phyloP scores from a whole-genome alignment of 1,139 yeast species.

The Zygosaccharomyces pseudobailii region DNA sequence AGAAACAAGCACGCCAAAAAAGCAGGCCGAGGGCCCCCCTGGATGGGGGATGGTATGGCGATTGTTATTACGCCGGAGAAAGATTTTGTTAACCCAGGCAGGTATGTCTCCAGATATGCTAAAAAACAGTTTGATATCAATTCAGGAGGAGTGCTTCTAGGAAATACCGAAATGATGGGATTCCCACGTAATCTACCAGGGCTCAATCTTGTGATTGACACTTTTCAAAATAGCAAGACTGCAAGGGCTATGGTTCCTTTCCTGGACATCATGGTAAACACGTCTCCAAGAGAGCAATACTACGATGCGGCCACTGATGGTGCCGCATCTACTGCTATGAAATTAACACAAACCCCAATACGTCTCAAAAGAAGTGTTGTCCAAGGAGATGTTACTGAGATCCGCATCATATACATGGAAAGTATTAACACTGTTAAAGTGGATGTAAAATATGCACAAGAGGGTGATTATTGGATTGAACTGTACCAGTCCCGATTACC shows the following conservation, averaged over 20 bases:
- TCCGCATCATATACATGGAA: slow-evolving; percentile 39
- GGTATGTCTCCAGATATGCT: slow-evolving; percentile 27
- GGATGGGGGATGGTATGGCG: slow-evolving; percentile 65
- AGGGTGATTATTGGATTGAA: slow-evolving; percentile 55
- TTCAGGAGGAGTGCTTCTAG: slow-evolving; percentile 27
- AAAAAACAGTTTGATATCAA: slow-evolving; percentile 27
- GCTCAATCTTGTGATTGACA: slow-evolving; percentile 29
- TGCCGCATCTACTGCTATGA: slow-evolving; percentile 18
- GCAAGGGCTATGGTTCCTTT: slow-evolving; percentile 20
- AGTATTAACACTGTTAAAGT: slow-evolving; percentile 56
- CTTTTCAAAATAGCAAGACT: slow-evolving; percentile 20
- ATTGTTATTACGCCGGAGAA: slow-evolving; percentile 43
- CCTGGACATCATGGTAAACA: slow-evolving; percentile 24
- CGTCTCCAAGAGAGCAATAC: slow-evolving; percentile 21
- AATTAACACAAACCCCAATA: slow-evolving; percentile 17
- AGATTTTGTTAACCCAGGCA: slow-evolving; percentile 24
- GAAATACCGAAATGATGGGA: slow-evolving; percentile 32
- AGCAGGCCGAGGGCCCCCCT: slow-evolving; percentile 77
- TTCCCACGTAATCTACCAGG: slow-evolving; percentile 34
- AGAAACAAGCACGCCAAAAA: slow-evolving; percentile 36
- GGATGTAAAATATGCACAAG: slow-evolving; percentile 47
- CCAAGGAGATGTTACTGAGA: slow-evolving; percentile 23
- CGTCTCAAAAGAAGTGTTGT: slow-evolving; percentile 14
- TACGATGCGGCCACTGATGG: slow-evolving; percentile 30
- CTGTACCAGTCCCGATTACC: slow-evolving; percentile 49